phyloP scores from a whole-genome alignment of 1,284 basidiomycete species.

The Pholiota adiposa region DNA sequence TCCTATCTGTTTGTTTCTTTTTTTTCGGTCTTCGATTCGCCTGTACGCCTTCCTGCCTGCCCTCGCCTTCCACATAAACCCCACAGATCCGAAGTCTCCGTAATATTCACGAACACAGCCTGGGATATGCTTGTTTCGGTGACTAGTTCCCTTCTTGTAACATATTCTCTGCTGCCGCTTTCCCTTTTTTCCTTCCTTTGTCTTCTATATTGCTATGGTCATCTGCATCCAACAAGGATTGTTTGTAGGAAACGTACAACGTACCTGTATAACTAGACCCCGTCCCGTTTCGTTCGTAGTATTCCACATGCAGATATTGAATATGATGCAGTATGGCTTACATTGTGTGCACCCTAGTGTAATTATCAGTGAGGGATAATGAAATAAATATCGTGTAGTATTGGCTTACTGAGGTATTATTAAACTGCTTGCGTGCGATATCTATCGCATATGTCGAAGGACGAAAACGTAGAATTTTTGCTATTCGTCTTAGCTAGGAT shows the following conservation, averaged over 20 bases:
- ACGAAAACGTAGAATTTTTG: too few species aligned
- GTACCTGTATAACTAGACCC: constrained; percentile 17
- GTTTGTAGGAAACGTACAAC: constrained; percentile 4
- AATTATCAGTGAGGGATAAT: too few species aligned
- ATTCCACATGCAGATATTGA: constrained; percentile 5
- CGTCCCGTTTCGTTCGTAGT: background rate
- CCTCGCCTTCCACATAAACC: background rate
- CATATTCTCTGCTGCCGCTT: background rate
- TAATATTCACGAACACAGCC: constrained; percentile 10
- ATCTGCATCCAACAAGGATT: constrained; percentile 6
- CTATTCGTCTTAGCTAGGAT: too few species aligned
- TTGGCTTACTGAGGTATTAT: too few species aligned
- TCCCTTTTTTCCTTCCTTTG: background rate
- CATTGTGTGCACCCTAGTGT: background rate
- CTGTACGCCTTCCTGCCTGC: too few species aligned
- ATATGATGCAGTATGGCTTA: background rate
- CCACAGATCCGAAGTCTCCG: constrained; percentile 3
- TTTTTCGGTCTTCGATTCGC: too few species aligned
- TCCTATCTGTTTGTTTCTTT: background rate
- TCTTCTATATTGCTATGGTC: constrained; percentile 15
- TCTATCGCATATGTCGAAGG: too few species aligned
- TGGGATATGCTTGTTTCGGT: constrained; percentile 14
- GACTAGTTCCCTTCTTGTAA: constrained; percentile 12
- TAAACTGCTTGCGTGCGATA: too few species aligned
- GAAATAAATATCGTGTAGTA: too few species aligned